A percentile compares a stretch with the other conserved stretches of the same genome.
These are phyloP conservation scores for Colletotrichum tamarilloi DNA, from an alignment of 2,329 filamentous ascomycete genomes.

Conservation along the genomic window DNA sequence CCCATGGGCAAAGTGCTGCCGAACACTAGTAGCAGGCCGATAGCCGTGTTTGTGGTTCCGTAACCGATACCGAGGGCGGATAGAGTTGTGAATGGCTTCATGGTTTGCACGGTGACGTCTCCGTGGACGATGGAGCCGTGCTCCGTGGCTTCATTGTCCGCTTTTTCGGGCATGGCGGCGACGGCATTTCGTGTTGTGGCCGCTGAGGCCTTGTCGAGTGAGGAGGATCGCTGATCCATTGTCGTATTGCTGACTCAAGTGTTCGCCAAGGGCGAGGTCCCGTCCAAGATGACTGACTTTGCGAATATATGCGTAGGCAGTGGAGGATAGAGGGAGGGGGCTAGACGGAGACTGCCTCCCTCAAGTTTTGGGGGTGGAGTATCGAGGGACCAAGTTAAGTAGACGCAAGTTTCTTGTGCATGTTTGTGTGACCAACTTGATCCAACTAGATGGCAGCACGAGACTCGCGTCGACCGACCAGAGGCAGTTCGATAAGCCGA, in stretches of 20 bases:
- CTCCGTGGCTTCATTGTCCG: neutral
- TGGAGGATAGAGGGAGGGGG: neutral
- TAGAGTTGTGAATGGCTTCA: neutral
- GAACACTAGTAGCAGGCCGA: neutral
- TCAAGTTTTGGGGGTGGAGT: neutral
- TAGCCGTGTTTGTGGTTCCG: neutral
- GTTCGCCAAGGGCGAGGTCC: neutral
- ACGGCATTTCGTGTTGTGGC: neutral
- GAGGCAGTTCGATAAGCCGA: neutral
- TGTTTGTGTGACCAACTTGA: neutral
- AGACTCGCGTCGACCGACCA: neutral
- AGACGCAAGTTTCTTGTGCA: neutral
- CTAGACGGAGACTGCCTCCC: neutral
- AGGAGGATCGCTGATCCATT: neutral
- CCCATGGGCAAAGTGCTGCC: neutral
- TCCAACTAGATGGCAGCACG: neutral
- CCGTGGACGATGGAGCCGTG: neutral
- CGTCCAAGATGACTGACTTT: neutral
- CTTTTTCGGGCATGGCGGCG: neutral
- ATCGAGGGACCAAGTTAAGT: neutral
- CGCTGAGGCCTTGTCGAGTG: neutral
- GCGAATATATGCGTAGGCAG: neutral
- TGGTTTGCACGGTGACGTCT: neutral
- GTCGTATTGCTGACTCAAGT: neutral
- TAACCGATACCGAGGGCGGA: neutral